Evolutionary conservation across 2,329 filamentous ascomycete genomes (phyloP).

Genomic region (Colletotrichum karsti): DNA sequence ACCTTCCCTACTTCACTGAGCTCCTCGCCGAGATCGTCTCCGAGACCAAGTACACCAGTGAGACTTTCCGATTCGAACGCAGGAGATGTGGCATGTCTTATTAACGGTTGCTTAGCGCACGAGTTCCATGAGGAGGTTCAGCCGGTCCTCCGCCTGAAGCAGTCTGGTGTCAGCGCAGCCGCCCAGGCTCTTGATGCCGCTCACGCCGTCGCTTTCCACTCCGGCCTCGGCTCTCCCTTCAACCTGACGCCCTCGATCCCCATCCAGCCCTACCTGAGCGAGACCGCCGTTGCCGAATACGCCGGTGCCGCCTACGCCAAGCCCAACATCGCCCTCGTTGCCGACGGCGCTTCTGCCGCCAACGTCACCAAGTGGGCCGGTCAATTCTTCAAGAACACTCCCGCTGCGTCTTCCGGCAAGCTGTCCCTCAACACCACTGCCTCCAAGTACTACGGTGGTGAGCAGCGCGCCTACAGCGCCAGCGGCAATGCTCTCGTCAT

Average conservation of each 20-base stretch:
- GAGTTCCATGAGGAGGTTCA: conserved; percentile 91
- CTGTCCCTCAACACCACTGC: conserved; percentile 67
- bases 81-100: background rate
- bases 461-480: conserved; percentile 85
- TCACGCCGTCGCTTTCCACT: conserved; percentile 91
- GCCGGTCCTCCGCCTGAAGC: conserved; percentile 78
- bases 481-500: conserved; percentile 86
- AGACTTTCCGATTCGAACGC: conserved; percentile 42
- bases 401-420: conserved; percentile 60
- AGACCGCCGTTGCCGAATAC: conserved; percentile 78
- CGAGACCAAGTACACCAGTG: conserved; percentile 85
- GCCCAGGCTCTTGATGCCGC: conserved; percentile 85
- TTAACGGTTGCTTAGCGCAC: conserved; percentile 67
- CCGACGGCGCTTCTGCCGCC: conserved; percentile 82
- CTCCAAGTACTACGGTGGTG: conserved; percentile 92
- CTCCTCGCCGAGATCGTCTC: conserved; percentile 91
- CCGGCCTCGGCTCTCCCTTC: conserved; percentile 83
- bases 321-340: conserved; percentile 89
- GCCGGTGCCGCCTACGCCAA: conserved; percentile 85
- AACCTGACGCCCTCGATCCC: conserved; percentile 77
- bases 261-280: conserved; percentile 81
- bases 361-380: conserved; percentile 89
- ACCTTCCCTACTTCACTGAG: conserved; percentile 97
- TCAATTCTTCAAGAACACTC: conserved; percentile 85
- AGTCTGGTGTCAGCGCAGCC: conserved; percentile 71